Percentiles rank a stretch among this genome's conserved stretches.
phyloP scores from a whole-genome alignment of 768 basidiomycete genomes.

The Calocera viscosa region DNA sequence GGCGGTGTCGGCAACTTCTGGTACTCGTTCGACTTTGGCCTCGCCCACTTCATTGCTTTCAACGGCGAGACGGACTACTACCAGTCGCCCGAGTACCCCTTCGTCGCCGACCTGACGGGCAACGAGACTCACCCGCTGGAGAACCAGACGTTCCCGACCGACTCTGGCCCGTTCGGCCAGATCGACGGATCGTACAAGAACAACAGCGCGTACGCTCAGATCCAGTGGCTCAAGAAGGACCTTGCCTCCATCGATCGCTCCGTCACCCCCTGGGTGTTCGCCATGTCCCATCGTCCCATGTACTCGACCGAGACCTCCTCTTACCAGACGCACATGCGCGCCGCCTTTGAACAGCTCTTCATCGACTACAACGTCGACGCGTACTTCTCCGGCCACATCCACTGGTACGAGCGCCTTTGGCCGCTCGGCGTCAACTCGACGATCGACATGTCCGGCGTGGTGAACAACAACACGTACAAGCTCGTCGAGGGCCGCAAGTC shows the following conservation, averaged over 20 bases:
- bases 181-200: constrained; percentile 11
- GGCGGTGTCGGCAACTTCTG: constrained; percentile 19
- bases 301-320: constrained; percentile 10
- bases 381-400: constrained; percentile 9
- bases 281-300: constrained; percentile 18
- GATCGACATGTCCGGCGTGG: constrained; percentile 12
- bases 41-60: constrained; percentile 22
- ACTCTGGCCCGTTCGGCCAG: constrained; percentile 16
- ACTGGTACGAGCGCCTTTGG: constrained; percentile 11
- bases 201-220: constrained; percentile 9
- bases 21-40: constrained; percentile 23
- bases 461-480: constrained; percentile 18
- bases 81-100: constrained; percentile 15
- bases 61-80: constrained; percentile 19
- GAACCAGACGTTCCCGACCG: constrained; percentile 16
- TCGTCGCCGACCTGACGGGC: constrained; percentile 17
- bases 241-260: constrained; percentile 19
- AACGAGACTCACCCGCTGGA: constrained; percentile 17
- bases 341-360: constrained; percentile 22
- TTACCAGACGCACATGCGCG: constrained; percentile 14
- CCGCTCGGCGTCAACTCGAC: constrained; percentile 16
- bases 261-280: constrained; percentile 22
- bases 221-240: constrained; percentile 20
- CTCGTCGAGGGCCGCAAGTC: constrained; percentile 12
- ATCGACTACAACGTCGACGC: constrained; percentile 20